Percentiles rank a stretch among this genome's conserved stretches.
Conservation (phyloP, 805 yeast genomes). For the Wickerhamomyces hampshirensis region DNA sequence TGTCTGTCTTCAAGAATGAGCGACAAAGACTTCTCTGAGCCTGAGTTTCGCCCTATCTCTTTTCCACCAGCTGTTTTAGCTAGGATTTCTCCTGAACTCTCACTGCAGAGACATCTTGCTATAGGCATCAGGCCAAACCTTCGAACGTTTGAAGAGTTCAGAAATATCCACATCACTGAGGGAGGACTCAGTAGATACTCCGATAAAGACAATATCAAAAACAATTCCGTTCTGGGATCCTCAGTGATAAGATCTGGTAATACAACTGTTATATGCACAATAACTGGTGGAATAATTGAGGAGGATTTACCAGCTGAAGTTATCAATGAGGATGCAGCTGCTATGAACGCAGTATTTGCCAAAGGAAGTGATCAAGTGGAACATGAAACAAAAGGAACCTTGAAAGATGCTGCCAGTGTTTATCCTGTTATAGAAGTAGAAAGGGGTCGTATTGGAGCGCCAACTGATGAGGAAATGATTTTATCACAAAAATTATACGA, state of each 20-base stretch:
- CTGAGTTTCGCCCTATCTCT: constrained; percentile 36
- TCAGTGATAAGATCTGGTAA: constrained; percentile 65
- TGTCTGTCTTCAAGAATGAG: no score
- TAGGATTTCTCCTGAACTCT: constrained; percentile 78
- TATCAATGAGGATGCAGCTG: constrained; percentile 36
- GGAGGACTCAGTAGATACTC: constrained; percentile 35
- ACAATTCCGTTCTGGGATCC: constrained; percentile 51
- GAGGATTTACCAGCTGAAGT: constrained; percentile 39
- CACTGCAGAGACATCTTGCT: constrained; percentile 72
- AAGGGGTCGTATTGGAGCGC: constrained; percentile 73
- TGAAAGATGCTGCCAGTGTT: constrained; percentile 36
- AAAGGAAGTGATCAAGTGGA: constrained; percentile 29
- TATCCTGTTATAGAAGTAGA: constrained; percentile 75
- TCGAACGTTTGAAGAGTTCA: constrained; percentile 68
- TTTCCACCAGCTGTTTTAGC: constrained; percentile 84
- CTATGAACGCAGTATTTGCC: constrained; percentile 26
- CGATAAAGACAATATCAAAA: constrained; percentile 26
- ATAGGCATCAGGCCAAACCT: constrained; percentile 73
- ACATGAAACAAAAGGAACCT: constrained; percentile 20
- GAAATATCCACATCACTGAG: constrained; percentile 42
- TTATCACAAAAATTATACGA: constrained; percentile 63
- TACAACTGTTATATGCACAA: constrained; percentile 68
- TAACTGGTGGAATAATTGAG: constrained; percentile 64
- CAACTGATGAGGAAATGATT: constrained; percentile 81
- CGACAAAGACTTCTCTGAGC: no score